Evolutionary conservation across 768 basidiomycete genomes (phyloP).

Genomic region (Tricholoma saponaceum): DNA sequence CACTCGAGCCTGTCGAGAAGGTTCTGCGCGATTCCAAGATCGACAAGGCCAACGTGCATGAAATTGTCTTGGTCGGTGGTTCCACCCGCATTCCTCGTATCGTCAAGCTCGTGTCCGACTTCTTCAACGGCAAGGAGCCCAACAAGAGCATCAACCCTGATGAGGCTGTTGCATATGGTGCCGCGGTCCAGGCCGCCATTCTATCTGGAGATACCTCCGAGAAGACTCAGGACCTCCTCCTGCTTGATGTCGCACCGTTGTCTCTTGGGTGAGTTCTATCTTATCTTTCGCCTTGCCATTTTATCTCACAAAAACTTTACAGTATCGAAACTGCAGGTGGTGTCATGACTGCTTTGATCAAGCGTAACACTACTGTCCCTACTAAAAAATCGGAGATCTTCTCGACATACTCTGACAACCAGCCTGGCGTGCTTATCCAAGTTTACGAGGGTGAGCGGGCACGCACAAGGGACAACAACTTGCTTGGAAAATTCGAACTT

Average conservation of each 20-base stretch:
- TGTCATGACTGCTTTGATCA: slow-evolving; percentile 98
- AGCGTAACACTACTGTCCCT: slow-evolving; percentile 97
- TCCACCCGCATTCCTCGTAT: slow-evolving; percentile 98
- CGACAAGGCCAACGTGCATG: slow-evolving; percentile 92
- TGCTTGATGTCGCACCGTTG: slow-evolving; percentile 90
- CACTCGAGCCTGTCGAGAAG: slow-evolving; percentile 95
- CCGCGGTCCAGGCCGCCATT: slow-evolving; percentile 97
- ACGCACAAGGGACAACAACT: slow-evolving; percentile 97
- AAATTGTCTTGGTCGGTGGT: slow-evolving; percentile 97
- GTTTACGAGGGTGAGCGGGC: slow-evolving; percentile 99
- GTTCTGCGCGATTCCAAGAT: slow-evolving; percentile 98
- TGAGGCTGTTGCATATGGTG: slow-evolving; percentile 98
- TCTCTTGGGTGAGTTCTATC: slow-evolving; percentile 52
- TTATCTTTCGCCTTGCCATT: slow-evolving; percentile 23
- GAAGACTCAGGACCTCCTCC: slow-evolving; percentile 93
- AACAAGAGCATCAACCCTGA: slow-evolving; percentile 99
- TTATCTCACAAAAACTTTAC: slow-evolving; percentile 5
- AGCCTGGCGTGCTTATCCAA: slow-evolving; percentile 97
- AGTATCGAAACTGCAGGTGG: slow-evolving; percentile 98
- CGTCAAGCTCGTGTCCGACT: slow-evolving; percentile 96
- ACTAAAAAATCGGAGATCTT: slow-evolving; percentile 99
- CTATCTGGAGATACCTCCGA: slow-evolving; percentile 97
- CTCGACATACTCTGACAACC: slow-evolving; percentile 98
- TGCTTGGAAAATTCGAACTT: slow-evolving; percentile 97
- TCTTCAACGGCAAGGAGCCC: slow-evolving; percentile 98